Base-by-base conservation (phyloP, 2,329 filamentous ascomycete species). In the Graphium sp. region DNA sequence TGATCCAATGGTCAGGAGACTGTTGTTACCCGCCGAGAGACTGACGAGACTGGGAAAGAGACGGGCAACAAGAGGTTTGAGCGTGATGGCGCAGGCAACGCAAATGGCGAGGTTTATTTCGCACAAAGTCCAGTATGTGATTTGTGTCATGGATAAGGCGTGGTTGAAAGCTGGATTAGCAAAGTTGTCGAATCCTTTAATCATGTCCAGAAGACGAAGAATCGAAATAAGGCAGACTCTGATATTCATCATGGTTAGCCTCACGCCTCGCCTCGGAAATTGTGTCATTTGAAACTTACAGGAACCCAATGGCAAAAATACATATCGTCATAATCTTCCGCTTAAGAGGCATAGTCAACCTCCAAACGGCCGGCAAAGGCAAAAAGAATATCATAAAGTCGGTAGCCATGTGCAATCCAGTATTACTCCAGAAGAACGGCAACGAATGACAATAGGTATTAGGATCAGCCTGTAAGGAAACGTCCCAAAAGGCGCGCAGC, bases 21-120 rank as follows among this genome's bases (percentile, higher is more conserved):
- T 28, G 7, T 33, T 12, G 30, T 37, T 35, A 5, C 22, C 25
- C 5, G 24, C 26, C 15, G 20, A 18, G 10, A 22, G 18, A 10
- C 22, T 32, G 2, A 24, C 32, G 24, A 36, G 26, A n/a, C 10
- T 17, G 11, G 36, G 36, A 6, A 55, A 53, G 29, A 46, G 39
- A 19, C 44, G 52, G 18, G 53, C 50, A 18, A 50, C 37, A 10
- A 53, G 40, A 2, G 51, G 52, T 26, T 53, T 54, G 8, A 54
- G 41, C 6, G 49, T 52, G 31, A 50, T 48, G 23, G 50, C 41
- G 36, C 45, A 50, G 21, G 50, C 49, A 32, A 49, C 50, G 7
- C 42, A 37, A 20, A 55, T 49, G 30, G 32, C 24, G 14, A 33
- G 29, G 24, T 24, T 13, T n/a, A 35, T 30, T 18, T 35, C 32